Conservation (phyloP, 495 filamentous ascomycete species). For the Chaetomium cochliodes region DNA sequence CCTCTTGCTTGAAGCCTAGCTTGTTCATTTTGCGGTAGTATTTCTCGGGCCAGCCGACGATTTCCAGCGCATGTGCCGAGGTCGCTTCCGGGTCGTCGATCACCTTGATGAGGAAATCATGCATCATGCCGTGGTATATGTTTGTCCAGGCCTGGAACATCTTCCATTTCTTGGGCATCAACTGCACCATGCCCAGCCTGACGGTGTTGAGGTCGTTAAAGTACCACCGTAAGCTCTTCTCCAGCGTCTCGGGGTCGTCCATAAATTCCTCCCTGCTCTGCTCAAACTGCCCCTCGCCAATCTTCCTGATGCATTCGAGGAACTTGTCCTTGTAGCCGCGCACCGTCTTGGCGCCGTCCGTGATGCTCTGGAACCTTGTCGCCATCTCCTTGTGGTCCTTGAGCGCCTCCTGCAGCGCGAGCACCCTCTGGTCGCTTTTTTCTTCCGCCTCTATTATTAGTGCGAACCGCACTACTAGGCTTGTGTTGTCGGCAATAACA, state of each 20-base stretch:
- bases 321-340: slow-evolving; percentile 97
- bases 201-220: slow-evolving; percentile 96
- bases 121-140: slow-evolving; percentile 92
- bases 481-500: slow-evolving; percentile 77
- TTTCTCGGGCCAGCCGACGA: slow-evolving; percentile 92
- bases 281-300: slow-evolving; percentile 72
- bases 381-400: slow-evolving; percentile 94
- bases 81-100: slow-evolving; percentile 78
- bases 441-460: slow-evolving; percentile 93
- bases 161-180: slow-evolving; percentile 98
- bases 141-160: slow-evolving; percentile 85
- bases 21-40: slow-evolving; percentile 96
- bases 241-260: slow-evolving; percentile 75
- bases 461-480: slow-evolving; percentile 85
- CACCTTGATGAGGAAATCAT: slow-evolving; percentile 77
- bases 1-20: slow-evolving; percentile 70
- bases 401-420: slow-evolving; percentile 88
- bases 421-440: slow-evolving; percentile 86
- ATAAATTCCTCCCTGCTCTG: slow-evolving; percentile 71
- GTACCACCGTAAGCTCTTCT: slow-evolving; percentile 87
- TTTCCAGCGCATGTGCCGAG: slow-evolving; percentile 77
- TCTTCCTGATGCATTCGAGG: slow-evolving; percentile 70
- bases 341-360: slow-evolving; percentile 83
- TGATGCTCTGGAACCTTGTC: slow-evolving; percentile 88
- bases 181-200: slow-evolving; percentile 77